Evolutionary conservation across 1,284 basidiomycete species (phyloP), one percentile per base, ranked within the genome.

Genomic region (Caloboletus firmus): DNA sequence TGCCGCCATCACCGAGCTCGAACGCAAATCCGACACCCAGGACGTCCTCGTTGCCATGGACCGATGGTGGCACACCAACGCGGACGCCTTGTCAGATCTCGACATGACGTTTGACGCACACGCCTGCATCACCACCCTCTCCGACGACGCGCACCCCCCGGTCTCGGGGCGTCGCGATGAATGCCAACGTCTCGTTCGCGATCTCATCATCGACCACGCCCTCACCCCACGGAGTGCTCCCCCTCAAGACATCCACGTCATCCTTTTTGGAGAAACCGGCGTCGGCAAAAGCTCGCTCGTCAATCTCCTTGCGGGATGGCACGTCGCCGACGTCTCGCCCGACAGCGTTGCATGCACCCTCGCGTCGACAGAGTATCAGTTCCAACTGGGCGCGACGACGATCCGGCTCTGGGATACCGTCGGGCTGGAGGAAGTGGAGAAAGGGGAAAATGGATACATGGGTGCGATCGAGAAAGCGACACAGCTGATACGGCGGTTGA

Each of bases 341-440:
- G 68, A 66, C 47, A 65, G 59, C 20, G 17, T 53, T 7, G 53
- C 63, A 1, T 70, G 65, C 32, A 67, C 65, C 0, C 53, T 67
- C 11, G 20, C 45, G 4, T 59, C 64, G 41, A 42, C 55, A 12
- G 66, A 66, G 15, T 62, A 67, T 28, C 51, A 57, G 18, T 66
- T 67, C 53, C 52, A 57, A n/a, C 60, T 67, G 26, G 53, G 58
- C 5, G 45, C 47, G 12, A 17, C 45, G 1, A 70, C 63, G 10
- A 47, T 65, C 26, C 54, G 54, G 24, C 55, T 66, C 13, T 66
- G 66, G 63, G 65, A 66, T 18, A 66, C 67, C 5, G 54, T 60
- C 31, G 76, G 75, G 15, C 58, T 77, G 7, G 60, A 73, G 36
- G 74, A 77, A 41, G 67, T 69, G 5, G 61, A 64, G 18, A 20